A percentile compares a stretch with the other conserved stretches of the same genome.
Conservation (phyloP, 2,329 filamentous ascomycete species). For the Didymella glomerata region DNA sequence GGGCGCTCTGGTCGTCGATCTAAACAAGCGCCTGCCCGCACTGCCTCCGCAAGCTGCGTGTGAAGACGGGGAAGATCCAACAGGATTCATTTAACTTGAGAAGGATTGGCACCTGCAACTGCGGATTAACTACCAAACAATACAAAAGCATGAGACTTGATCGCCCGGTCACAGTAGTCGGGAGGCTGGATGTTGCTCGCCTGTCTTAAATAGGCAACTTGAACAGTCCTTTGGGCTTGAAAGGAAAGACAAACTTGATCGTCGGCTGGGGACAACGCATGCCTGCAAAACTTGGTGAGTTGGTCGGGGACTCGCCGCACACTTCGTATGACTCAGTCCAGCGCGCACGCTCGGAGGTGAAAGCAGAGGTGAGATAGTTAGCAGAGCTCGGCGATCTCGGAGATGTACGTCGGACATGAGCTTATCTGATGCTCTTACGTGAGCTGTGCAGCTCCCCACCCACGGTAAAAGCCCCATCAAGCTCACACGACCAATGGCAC, state of each 20-base stretch:
- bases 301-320: not conserved
- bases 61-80: not conserved
- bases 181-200: not conserved
- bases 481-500: no score
- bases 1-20: not conserved
- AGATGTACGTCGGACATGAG: not conserved
- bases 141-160: not conserved
- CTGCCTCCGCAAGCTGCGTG: not conserved
- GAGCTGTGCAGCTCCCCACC: not conserved
- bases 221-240: not conserved
- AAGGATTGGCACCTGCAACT: not conserved
- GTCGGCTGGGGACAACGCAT: not conserved
- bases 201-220: not conserved
- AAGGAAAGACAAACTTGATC: not conserved
- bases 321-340: not conserved
- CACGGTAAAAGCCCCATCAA: slow-evolving; percentile 29
- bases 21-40: slow-evolving; percentile 9
- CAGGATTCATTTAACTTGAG: not conserved
- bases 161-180: not conserved
- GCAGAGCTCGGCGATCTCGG: not conserved
- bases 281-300: not conserved
- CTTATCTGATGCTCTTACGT: not conserved
- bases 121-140: not conserved
- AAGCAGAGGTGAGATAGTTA: not conserved
- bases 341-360: no score